A percentile compares a stretch with the other conserved stretches of the same genome.
These are phyloP conservation scores for Micractinium conductrix DNA, from an alignment of 139 green algal genomes.

Conservation along the genomic window DNA sequence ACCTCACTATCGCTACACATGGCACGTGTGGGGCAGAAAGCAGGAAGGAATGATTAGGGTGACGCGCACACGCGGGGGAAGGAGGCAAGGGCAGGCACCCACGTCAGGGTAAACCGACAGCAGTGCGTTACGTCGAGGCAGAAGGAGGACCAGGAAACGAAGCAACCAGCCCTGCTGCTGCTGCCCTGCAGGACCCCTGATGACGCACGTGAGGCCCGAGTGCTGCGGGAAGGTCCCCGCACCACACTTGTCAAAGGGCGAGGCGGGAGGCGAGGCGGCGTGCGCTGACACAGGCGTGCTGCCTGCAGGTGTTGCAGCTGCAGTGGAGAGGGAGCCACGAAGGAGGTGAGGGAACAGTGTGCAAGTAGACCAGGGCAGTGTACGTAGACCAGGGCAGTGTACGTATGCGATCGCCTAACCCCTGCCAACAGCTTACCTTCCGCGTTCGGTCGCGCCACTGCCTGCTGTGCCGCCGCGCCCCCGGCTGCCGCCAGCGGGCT, in stretches of 20 bases:
- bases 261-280: too few relatives aligned
- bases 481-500: not conserved
- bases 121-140: not conserved
- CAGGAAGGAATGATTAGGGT: not conserved
- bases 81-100: not conserved
- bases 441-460: not conserved
- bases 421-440: too few relatives aligned
- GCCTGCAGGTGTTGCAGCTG: not conserved
- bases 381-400: too few relatives aligned
- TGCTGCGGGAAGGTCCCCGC: not conserved
- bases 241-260: not conserved
- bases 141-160: not conserved
- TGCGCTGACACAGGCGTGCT: too few relatives aligned
- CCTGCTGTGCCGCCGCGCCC: not conserved
- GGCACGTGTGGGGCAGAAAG: not conserved
- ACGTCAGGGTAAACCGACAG: not conserved
- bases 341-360: not conserved
- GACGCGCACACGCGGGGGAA: not conserved
- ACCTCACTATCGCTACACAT: conserved; percentile 13
- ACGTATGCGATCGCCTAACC: too few relatives aligned
- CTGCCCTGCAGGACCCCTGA: too few relatives aligned
- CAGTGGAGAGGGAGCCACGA: not conserved
- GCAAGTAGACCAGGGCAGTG: too few relatives aligned
- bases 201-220: not conserved
- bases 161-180: too few relatives aligned